Evolutionary conservation across 768 basidiomycete species (phyloP).

Genomic region (Hypholoma fasciculare): DNA sequence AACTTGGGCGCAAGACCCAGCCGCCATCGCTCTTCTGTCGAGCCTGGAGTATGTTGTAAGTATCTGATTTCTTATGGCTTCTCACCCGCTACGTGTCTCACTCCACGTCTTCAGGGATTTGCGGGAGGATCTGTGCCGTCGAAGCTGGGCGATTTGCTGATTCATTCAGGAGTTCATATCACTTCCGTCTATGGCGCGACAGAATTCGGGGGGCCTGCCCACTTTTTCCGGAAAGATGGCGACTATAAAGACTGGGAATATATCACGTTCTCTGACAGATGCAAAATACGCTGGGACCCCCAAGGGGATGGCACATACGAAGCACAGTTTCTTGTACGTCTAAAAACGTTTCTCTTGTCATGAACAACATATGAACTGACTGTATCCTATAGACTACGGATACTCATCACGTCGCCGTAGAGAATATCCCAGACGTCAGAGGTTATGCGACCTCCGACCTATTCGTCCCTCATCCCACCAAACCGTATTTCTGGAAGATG

Average conservation of each 20-base stretch:
- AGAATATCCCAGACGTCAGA: conserved; percentile 34
- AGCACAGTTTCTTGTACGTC: conserved; percentile 34
- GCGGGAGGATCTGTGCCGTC: conserved; percentile 36
- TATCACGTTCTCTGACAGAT: conserved; percentile 24
- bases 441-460: conserved; percentile 48
- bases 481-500: conserved; percentile 43
- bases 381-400: conserved; percentile 25
- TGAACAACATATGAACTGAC: not conserved
- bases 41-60: conserved; percentile 24
- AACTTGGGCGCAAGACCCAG: conserved; percentile 31
- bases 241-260: conserved; percentile 28
- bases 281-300: conserved; percentile 32
- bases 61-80: not conserved
- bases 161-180: conserved; percentile 32
- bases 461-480: conserved; percentile 42
- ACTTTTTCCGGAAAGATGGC: conserved; percentile 10
- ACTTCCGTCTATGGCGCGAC: conserved; percentile 36
- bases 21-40: conserved; percentile 24
- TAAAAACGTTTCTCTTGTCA: not conserved
- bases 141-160: conserved; percentile 35
- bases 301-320: conserved; percentile 39
- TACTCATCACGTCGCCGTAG: conserved; percentile 32
- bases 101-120: conserved; percentile 22
- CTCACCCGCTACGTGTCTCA: not conserved
- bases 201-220: conserved; percentile 28